Base-by-base conservation (phyloP, 495 filamentous ascomycete genomes). In the Trichoderma erinaceum region DNA sequence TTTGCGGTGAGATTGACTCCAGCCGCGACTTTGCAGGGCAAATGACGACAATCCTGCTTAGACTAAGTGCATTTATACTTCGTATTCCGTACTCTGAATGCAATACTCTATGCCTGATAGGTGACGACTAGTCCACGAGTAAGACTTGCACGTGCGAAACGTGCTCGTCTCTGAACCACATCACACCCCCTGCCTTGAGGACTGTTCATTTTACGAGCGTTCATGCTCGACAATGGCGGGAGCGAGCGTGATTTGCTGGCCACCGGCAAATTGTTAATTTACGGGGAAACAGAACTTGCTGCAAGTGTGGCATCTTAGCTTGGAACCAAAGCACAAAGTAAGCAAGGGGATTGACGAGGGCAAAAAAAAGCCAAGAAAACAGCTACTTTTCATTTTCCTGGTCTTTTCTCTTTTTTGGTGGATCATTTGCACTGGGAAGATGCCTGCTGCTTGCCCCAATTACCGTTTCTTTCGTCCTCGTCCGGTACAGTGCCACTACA, bases 221-320 rank as follows among this genome's bases (percentile, higher is more conserved):
- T 61, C 56, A 32, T 61, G 56, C 56, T 32, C 27, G 56, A 27
- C 12, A 21, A 61, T 32, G 56, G 56, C 56, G 23, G 56, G 56
- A 18, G 27, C 7, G 10, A 61, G 56, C 8, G 56, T 61, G 56
- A 61, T 61, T 61, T 32, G 56, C 56, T 61, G 44, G 25, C 10
- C 10, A 18, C 27, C n/a, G 56, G 56, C 56, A 61, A 61, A 61
- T 61, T 61, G 25, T 32, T 61, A 61, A 61, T 61, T 61, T 61
- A 61, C 56, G 56, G 56, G 12, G 56, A 61, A 23, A 25, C n/a
- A 12, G 11, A 13, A 25, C 16, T 6, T 12, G 48, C 48, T 52
- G 48, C 48, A 11, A 52, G 48, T 52, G 18, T 21, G 48, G 48
- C 21, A 5, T 48, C 15, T 48, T 15, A 48, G 35, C 35, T 38